Evolutionary conservation across 495 filamentous ascomycete genomes (phyloP), one percentile per base, ranked within the genome.

Genomic region (Lineolata rhizophorae): DNA sequence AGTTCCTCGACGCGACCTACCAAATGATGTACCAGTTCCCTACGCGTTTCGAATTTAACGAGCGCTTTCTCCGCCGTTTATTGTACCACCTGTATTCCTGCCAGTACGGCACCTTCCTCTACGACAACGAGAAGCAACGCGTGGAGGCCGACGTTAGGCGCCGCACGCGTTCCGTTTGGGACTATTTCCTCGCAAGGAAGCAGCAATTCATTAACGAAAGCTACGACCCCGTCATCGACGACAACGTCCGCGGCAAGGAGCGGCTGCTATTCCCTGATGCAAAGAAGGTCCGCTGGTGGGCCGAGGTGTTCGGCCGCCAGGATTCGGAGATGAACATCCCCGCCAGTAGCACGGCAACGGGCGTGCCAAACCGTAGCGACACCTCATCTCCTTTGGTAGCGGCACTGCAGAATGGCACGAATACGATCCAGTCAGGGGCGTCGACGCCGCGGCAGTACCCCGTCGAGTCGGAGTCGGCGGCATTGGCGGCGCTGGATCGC

Each of bases 101-200:
- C 38, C 90, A 99, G 47, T 99, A 91, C 38, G 90, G 90, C 27
- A 93, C 83, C 1, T 99, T 99, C 48, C 60, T 99, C 24, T 91
- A 74, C 55, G 91, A 99, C 57, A 85, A 68, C 41, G 90, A 99
- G 45, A 85, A 84, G 41, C 74, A 91, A 42, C 73, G 90, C 0
- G 53, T 69, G 12, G 79, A 93, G n/a, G 62, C 67, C 4, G 58
- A 58, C 2, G 74, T 81, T 0, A 58, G 61, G 18, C 67, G 77
- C 36, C 65, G 69, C 14, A 91, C 82, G n/a, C 57, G 75, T 14
- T 85, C 77, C 35, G 90, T 94, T 2, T 99, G 90, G 87, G 72
- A 80, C 36, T 94, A 95, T 51, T 95, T 99, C 55, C 57, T 94
- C 13, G 64, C 73, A 9, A 62, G 81, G 2, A 65, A 64, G 19